These are phyloP conservation scores for Teunomyces tritomae DNA, from an alignment of 805 yeast genomes.

Conservation along the genomic window DNA sequence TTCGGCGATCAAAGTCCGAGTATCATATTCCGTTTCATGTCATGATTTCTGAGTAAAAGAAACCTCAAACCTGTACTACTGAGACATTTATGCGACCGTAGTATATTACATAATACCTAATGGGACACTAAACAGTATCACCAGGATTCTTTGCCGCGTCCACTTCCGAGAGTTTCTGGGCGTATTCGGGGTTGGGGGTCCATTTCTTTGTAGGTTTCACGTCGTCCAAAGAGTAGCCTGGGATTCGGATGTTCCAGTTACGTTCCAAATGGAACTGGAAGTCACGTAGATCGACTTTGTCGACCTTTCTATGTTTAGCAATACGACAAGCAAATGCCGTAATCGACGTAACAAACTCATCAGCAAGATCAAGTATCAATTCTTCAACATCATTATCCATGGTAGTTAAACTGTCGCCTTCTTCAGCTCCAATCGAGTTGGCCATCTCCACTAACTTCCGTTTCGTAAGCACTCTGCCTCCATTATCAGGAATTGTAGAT, in stretches of 20 bases:
- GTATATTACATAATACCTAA: not conserved
- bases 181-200: conserved; percentile 24
- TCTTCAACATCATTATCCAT: conserved; percentile 30
- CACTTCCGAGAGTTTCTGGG: conserved; percentile 19
- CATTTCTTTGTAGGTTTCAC: conserved; percentile 22
- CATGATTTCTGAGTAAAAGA: too few species aligned
- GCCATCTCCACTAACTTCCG: conserved; percentile 24
- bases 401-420: conserved; percentile 26
- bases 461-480: conserved; percentile 27
- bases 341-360: conserved; percentile 26
- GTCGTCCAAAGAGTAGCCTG: conserved; percentile 26
- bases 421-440: conserved; percentile 27
- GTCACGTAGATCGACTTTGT: conserved; percentile 25
- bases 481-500: conserved; percentile 20
- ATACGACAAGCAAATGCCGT: conserved; percentile 28
- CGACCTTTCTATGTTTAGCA: conserved; percentile 27
- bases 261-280: conserved; percentile 27
- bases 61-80: too few species aligned
- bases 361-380: conserved; percentile 25
- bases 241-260: conserved; percentile 27
- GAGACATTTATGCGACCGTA: not conserved
- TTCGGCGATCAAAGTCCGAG: too few species aligned
- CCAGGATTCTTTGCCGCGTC: conserved; percentile 9
- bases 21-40: too few species aligned
- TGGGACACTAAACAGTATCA: not conserved